Evolutionary conservation across 768 basidiomycete species (phyloP).

Genomic region (Suillus ampliporus): DNA sequence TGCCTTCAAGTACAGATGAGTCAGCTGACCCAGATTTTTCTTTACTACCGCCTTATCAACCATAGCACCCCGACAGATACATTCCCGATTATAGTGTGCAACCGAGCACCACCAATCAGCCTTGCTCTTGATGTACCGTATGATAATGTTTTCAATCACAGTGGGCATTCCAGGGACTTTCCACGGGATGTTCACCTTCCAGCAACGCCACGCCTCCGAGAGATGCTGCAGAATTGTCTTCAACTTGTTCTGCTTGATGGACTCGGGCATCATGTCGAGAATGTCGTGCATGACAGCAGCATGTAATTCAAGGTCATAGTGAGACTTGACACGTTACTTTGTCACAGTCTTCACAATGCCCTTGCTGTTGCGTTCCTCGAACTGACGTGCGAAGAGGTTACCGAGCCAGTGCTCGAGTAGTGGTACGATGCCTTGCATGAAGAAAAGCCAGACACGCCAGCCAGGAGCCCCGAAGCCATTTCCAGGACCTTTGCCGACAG

Average conservation of each 20-base stretch:
- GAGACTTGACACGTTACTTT: slow-evolving; percentile 98
- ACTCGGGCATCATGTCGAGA: slow-evolving; percentile 99
- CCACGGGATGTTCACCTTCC: slow-evolving; percentile 99
- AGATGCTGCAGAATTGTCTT: slow-evolving; percentile 98
- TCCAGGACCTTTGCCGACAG: slow-evolving; percentile 98
- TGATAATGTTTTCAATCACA: slow-evolving; percentile 98
- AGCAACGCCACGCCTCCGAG: slow-evolving; percentile 98
- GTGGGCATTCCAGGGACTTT: slow-evolving; percentile 99
- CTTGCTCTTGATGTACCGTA: slow-evolving; percentile 99
- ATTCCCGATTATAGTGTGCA: slow-evolving; percentile 97
- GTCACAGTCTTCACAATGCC: slow-evolving; percentile 98
- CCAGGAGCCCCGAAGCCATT: slow-evolving; percentile 99
- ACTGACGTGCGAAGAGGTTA: slow-evolving; percentile 96
- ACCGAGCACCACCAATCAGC: slow-evolving; percentile 99
- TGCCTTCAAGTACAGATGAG: slow-evolving; percentile 96
- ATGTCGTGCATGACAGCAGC: slow-evolving; percentile 99
- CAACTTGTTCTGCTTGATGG: slow-evolving; percentile 99
- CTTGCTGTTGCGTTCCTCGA: slow-evolving; percentile 97
- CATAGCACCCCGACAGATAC: slow-evolving; percentile 95
- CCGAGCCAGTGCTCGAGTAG: slow-evolving; percentile 97
- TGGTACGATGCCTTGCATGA: slow-evolving; percentile 98
- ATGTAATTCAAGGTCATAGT: slow-evolving; percentile 95
- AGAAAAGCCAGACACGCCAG: slow-evolving; percentile 99
- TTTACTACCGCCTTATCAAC: slow-evolving; percentile 99
- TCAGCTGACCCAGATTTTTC: slow-evolving; percentile 98